These are phyloP conservation scores for Ceratocystiopsis sp. DNA, from an alignment of 2,329 filamentous ascomycete species.

Conservation along the genomic window DNA sequence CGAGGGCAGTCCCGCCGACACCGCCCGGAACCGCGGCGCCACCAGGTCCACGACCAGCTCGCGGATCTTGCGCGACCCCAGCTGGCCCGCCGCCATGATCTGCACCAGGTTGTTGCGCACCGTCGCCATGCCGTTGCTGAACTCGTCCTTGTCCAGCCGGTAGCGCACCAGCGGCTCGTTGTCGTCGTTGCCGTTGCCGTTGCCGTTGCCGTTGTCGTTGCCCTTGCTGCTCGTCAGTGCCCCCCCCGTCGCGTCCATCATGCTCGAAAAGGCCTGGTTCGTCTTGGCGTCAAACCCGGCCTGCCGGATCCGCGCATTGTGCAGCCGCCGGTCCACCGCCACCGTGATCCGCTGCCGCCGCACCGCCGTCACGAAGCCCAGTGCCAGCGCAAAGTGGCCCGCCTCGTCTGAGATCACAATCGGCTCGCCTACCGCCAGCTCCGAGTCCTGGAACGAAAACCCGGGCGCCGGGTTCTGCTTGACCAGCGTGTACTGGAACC, in stretches of 20 bases:
- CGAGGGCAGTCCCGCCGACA: conserved; percentile 25
- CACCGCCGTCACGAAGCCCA: conserved; percentile 74
- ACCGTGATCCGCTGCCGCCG: conserved; percentile 64
- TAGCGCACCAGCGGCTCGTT: conserved; percentile 46
- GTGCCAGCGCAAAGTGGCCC: conserved; percentile 86
- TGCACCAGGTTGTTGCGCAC: conserved; percentile 88
- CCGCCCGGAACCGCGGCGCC: conserved; percentile 54
- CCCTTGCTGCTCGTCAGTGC: conserved; percentile 14
- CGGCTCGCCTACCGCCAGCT: conserved; percentile 73
- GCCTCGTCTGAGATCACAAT: conserved; percentile 93
- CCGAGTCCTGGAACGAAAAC: conserved; percentile 83
- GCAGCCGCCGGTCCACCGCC: conserved; percentile 75
- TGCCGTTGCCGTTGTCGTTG: conserved; percentile 18
- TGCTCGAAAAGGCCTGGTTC: conserved; percentile 79
- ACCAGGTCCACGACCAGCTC: conserved; percentile 64
- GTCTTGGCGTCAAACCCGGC: conserved; percentile 55
- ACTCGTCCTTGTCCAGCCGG: conserved; percentile 91
- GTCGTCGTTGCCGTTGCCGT: neutral
- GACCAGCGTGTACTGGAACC: conserved; percentile 70
- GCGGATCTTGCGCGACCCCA: conserved; percentile 55
- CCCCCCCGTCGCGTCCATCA: conserved; percentile 49
- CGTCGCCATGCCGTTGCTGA: conserved; percentile 92
- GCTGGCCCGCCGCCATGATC: conserved; percentile 67
- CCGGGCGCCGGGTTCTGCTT: conserved; percentile 41
- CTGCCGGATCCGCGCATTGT: conserved; percentile 64